Evolutionary conservation across 805 yeast species (phyloP).

Genomic region (Tetrapisispora taiwanensis): DNA sequence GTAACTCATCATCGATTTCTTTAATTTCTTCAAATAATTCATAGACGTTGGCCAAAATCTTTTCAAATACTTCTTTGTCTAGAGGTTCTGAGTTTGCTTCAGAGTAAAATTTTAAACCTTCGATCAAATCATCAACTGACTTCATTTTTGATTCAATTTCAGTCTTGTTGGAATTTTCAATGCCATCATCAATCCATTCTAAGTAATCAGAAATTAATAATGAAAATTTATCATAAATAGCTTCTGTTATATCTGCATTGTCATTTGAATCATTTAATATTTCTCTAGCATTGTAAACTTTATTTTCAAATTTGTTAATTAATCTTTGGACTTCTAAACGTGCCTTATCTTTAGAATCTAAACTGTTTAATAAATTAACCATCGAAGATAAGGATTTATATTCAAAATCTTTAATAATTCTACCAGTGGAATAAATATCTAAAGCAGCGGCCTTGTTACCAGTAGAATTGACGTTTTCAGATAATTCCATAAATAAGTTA

Average conservation of each 20-base stretch:
- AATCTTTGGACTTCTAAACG: constrained; percentile 47
- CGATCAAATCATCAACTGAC: constrained; percentile 9
- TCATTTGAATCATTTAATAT: constrained; percentile 47
- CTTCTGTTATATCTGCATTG: constrained; percentile 32
- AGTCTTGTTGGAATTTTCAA: constrained; percentile 35
- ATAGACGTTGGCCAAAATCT: constrained; percentile 35
- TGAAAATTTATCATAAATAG: constrained; percentile 30
- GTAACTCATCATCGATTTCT: constrained; percentile 35
- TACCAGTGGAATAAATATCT: constrained; percentile 1
- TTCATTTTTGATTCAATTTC: not conserved
- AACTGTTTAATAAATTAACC: constrained; percentile 38
- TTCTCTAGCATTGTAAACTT: constrained; percentile 60
- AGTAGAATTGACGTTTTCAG: constrained; percentile 30
- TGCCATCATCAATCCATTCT: constrained; percentile 74
- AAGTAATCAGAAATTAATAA: constrained; percentile 39
- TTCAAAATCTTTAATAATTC: constrained; percentile 34
- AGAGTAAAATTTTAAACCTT: constrained; percentile 31
- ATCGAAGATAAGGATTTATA: constrained; percentile 35
- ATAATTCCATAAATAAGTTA: constrained; percentile 29
- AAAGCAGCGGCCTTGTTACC: constrained; percentile 11
- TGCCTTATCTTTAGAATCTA: constrained; percentile 43
- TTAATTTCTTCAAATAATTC: constrained; percentile 35
- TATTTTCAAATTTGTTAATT: constrained; percentile 60
- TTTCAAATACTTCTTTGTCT: constrained; percentile 35
- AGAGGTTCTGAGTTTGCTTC: constrained; percentile 39